These are phyloP conservation scores for Plantago rigida DNA, from an alignment of 305 asterid species.

Conservation along the genomic window DNA sequence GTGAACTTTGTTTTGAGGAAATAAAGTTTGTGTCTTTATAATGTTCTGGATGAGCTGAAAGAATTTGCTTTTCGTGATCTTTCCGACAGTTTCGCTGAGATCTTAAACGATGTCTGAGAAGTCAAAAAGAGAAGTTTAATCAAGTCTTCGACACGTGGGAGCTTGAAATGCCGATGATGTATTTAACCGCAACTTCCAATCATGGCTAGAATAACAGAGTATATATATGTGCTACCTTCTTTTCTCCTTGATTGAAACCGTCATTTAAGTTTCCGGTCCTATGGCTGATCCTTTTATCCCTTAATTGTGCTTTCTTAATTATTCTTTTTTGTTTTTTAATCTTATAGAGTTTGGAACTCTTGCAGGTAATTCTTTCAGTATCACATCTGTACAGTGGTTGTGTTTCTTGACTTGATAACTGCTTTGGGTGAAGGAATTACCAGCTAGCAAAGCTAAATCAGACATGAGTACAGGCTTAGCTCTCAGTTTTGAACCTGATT, in stretches of 20 bases:
- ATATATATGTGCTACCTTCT: neutral
- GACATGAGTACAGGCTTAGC: conserved; percentile 32
- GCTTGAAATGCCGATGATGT: too few species aligned
- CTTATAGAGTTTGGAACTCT: conserved; percentile 23
- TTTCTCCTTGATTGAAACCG: neutral
- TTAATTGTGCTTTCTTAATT: conserved; percentile 1
- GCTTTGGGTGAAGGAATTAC: conserved; percentile 26
- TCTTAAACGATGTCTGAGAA: too few species aligned
- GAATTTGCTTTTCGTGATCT: too few species aligned
- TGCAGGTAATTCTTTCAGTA: conserved; percentile 29
- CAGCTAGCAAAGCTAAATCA: conserved; percentile 26
- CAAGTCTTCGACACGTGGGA: too few species aligned
- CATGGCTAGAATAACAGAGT: neutral
- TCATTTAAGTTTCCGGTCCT: too few species aligned
- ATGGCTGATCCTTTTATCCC: neutral
- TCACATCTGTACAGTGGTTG: conserved; percentile 22
- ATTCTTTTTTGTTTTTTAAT: conserved; percentile 2
- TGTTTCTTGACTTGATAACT: conserved; percentile 10
- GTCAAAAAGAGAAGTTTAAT: too few species aligned
- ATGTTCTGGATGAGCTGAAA: neutral
- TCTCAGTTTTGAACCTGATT: conserved; percentile 44
- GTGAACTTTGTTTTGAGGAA: too few species aligned
- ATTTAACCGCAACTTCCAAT: neutral
- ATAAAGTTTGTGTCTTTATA: neutral
- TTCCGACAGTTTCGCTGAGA: too few species aligned